Percentiles rank a stretch among this genome's conserved stretches.
Conservation (phyloP, 2,329 filamentous ascomycete genomes). For the Claviceps pusilla region DNA sequence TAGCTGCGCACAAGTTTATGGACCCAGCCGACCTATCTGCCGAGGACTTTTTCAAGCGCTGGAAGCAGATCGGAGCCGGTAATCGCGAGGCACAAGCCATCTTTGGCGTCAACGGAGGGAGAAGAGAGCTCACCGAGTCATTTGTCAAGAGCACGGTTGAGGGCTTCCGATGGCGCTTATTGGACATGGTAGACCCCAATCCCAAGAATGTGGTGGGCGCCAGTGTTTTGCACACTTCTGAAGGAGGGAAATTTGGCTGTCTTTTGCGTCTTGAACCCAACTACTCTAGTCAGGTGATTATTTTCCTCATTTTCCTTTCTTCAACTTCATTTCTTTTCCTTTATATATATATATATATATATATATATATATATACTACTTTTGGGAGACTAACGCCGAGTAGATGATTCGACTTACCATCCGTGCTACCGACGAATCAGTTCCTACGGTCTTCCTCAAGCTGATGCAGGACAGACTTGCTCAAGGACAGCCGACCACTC, state of each 20-base stretch:
- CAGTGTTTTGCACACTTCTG: slow-evolving; percentile 67
- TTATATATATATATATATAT: neutral
- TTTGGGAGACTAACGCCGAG: neutral
- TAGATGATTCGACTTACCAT: slow-evolving; percentile 95
- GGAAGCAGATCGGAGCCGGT: slow-evolving; percentile 91
- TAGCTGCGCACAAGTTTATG: slow-evolving; percentile 92
- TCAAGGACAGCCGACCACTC: slow-evolving; percentile 28
- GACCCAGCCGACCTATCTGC: slow-evolving; percentile 70
- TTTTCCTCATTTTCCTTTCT: neutral
- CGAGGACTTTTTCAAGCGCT: slow-evolving; percentile 97
- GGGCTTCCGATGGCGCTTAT: slow-evolving; percentile 78
- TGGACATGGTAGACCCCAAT: slow-evolving; percentile 82
- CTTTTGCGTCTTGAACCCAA: slow-evolving; percentile 89
- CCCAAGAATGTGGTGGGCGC: slow-evolving; percentile 86
- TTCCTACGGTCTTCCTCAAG: slow-evolving; percentile 66
- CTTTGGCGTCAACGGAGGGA: slow-evolving; percentile 46
- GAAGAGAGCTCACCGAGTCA: slow-evolving; percentile 50
- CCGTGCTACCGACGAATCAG: slow-evolving; percentile 79
- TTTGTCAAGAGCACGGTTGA: slow-evolving; percentile 61
- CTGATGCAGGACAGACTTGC: slow-evolving; percentile 75
- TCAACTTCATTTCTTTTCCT: neutral
- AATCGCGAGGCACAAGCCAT: slow-evolving; percentile 80
- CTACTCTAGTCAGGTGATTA: slow-evolving; percentile 69
- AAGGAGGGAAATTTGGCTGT: slow-evolving; percentile 85
- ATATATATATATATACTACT: neutral